phyloP scores from a whole-genome alignment of 2,329 filamentous ascomycete genomes.

The Aspergillus sojae region DNA sequence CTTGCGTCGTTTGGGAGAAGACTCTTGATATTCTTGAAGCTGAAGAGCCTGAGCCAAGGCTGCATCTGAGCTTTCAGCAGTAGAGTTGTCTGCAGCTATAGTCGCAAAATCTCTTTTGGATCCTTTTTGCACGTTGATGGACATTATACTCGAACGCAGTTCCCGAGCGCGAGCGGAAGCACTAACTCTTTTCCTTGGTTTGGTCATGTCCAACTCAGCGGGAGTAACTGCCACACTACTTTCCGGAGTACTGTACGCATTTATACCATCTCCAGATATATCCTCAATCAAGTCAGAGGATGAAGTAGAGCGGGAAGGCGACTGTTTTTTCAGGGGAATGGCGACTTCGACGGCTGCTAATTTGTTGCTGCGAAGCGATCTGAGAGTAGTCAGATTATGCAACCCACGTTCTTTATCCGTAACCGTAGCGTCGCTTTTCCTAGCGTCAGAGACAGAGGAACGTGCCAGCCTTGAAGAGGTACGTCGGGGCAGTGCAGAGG shows the following conservation, averaged over 20 bases:
- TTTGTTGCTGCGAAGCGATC: not conserved
- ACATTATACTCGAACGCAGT: constrained; percentile 53
- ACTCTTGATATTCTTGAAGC: constrained; percentile 53
- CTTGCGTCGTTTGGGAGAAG: constrained; percentile 41
- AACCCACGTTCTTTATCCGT: constrained; percentile 10
- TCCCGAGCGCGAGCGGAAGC: constrained; percentile 51
- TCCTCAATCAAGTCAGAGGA: constrained; percentile 46
- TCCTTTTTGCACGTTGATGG: constrained; percentile 30
- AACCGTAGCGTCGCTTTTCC: constrained; percentile 6
- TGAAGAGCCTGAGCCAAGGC: constrained; percentile 61
- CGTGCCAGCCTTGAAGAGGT: constrained; percentile 27
- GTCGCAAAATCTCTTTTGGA: constrained; percentile 50
- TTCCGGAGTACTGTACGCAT: constrained; percentile 62
- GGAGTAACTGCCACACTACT: constrained; percentile 63
- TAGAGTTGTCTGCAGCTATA: constrained; percentile 42
- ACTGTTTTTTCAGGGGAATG: constrained; percentile 31
- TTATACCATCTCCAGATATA: constrained; percentile 46
- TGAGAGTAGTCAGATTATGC: not conserved
- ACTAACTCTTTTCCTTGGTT: constrained; percentile 38
- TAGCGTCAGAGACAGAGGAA: constrained; percentile 14
- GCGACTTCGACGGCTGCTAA: constrained; percentile 30
- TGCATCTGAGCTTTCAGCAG: constrained; percentile 47
- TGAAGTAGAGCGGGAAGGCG: constrained; percentile 29
- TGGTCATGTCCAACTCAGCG: constrained; percentile 42
- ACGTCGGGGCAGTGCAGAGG: constrained; percentile 20